Percentiles rank a stretch among this genome's conserved stretches.
phyloP scores from a whole-genome alignment of 371 early-diverging fungal species.

The Dinochytrium kinnereticum region DNA sequence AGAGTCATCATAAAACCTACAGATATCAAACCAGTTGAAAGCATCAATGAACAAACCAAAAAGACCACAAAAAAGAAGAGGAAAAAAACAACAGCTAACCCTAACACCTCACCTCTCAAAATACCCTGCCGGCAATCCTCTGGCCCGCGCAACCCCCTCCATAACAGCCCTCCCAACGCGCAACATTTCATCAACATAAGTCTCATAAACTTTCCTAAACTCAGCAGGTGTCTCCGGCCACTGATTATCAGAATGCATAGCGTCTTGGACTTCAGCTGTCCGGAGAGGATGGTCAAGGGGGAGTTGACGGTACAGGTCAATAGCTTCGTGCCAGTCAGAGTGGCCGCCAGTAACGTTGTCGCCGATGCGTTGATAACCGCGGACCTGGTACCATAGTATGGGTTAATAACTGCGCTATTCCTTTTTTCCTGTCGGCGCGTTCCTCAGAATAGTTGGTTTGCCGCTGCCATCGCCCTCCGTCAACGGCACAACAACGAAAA shows the following conservation, averaged over 20 bases:
- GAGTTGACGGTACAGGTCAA: slow-evolving; percentile 10
- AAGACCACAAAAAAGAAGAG: too few species aligned
- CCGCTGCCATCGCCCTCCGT: too few species aligned
- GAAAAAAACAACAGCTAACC: neutral
- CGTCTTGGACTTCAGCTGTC: neutral
- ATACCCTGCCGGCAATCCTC: neutral
- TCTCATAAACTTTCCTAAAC: neutral
- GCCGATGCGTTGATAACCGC: slow-evolving; percentile 54
- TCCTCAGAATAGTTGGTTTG: too few species aligned
- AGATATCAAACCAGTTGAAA: too few species aligned
- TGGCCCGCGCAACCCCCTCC: slow-evolving; percentile 7
- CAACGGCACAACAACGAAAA: too few species aligned
- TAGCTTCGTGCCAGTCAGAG: slow-evolving; percentile 54
- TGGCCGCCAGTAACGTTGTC: slow-evolving; percentile 53
- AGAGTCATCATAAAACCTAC: slow-evolving; percentile 7
- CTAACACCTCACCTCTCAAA: neutral
- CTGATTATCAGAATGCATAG: slow-evolving; percentile 7
- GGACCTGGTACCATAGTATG: slow-evolving; percentile 17
- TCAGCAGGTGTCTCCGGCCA: neutral
- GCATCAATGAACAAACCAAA: too few species aligned
- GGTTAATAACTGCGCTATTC: neutral
- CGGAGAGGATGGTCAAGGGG: neutral
- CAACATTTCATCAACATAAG: neutral
- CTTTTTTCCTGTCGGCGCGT: too few species aligned
- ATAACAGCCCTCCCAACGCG: neutral